Conservation (phyloP, 1,284 basidiomycete genomes). For the Hemileccinum hortonii region DNA sequence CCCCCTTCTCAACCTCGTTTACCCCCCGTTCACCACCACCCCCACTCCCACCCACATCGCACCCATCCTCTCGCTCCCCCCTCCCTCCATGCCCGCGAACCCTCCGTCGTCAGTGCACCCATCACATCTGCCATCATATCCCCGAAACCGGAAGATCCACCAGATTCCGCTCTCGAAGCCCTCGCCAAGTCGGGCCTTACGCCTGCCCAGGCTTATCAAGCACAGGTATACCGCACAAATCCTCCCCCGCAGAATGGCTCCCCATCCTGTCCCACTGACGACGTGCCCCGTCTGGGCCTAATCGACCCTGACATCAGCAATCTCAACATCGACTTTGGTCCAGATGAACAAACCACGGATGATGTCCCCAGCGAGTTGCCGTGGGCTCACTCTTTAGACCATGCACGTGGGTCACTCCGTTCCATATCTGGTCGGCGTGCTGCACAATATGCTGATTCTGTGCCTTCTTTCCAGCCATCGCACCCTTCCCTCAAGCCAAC, state of each 20-base stretch:
- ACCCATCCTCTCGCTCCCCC: constrained; percentile 40
- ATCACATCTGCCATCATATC: constrained; percentile 46
- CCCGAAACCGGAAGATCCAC: constrained; percentile 54
- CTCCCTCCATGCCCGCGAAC: constrained; percentile 37
- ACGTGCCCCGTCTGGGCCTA: constrained; percentile 46
- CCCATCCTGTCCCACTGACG: constrained; percentile 6
- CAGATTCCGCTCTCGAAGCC: constrained; percentile 49
- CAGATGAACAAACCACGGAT: constrained; percentile 39
- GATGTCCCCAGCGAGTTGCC: constrained; percentile 59
- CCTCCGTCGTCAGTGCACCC: constrained; percentile 50
- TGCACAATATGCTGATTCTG: constrained; percentile 32
- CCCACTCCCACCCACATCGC: constrained; percentile 24
- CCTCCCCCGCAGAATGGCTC: constrained; percentile 36
- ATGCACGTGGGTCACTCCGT: constrained; percentile 32
- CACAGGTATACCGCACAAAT: constrained; percentile 59
- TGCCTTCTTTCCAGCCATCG: constrained; percentile 24
- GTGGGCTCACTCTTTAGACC: constrained; percentile 48
- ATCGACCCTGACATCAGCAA: constrained; percentile 52
- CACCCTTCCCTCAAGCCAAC: constrained; percentile 26
- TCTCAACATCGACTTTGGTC: constrained; percentile 58
- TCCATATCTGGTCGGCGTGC: constrained; percentile 27
- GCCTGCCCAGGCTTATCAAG: constrained; percentile 77
- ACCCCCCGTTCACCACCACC: constrained; percentile 19
- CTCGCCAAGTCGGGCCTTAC: constrained; percentile 57
- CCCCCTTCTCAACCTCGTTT: constrained; percentile 27